Conservation (phyloP, 2,329 filamentous ascomycete genomes). For the Magnaporthiopsis rhizophila region DNA sequence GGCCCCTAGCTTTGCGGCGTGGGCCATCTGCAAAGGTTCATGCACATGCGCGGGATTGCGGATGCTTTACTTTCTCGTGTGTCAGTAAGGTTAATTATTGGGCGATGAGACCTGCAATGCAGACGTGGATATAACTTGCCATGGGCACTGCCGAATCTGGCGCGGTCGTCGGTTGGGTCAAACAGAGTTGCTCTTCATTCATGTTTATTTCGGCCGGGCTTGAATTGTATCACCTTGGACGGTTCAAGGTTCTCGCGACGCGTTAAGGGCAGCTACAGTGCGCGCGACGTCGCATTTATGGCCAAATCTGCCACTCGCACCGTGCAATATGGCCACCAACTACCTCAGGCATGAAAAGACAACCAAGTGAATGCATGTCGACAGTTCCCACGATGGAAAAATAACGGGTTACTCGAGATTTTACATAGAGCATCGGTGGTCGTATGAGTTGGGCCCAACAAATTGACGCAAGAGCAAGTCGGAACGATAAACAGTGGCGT, state of each 20-base stretch:
- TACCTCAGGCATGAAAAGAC: too few relatives aligned
- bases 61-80: neutral
- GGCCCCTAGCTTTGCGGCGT: conserved; percentile 54
- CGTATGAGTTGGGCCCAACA: too few relatives aligned
- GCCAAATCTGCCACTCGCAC: neutral
- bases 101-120: neutral
- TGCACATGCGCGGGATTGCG: neutral
- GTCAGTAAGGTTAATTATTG: neutral
- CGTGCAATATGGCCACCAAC: neutral
- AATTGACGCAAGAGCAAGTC: too few relatives aligned
- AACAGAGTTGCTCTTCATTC: neutral
- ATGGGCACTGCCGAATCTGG: neutral
- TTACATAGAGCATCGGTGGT: too few relatives aligned
- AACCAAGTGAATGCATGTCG: too few relatives aligned
- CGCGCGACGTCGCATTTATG: neutral
- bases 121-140: neutral
- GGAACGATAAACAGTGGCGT: too few relatives aligned
- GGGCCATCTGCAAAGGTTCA: conserved; percentile 49
- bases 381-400: too few relatives aligned
- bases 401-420: too few relatives aligned
- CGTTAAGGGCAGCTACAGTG: neutral
- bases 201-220: neutral
- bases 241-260: neutral
- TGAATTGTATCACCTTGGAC: neutral
- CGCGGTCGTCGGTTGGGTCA: neutral